Base-by-base conservation (phyloP, 176 grass and related monocot species). In the Eleusine indica region DNA sequence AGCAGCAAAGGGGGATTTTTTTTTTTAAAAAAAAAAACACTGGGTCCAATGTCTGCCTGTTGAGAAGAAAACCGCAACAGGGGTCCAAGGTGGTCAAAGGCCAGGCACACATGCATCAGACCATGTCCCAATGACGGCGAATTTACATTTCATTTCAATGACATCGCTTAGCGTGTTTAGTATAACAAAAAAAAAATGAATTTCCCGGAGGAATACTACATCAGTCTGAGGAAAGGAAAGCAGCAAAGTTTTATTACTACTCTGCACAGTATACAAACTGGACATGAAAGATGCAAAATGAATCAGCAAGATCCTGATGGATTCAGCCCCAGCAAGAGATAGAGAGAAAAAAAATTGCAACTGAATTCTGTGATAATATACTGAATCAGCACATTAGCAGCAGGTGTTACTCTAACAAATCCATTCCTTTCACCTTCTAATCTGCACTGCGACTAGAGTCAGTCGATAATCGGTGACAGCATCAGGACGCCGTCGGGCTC, bases 401-500 rank as follows among this genome's bases (percentile, higher is more conserved):
- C 49, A 54, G 13, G 8, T 22, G n/a, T 10, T 12, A 43, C 61
- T 56, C 21, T 81, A 69, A 9, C 11, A 39, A 80, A 80, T 80
- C 35, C 21, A 6, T 3, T 7, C 5, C 16, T 3, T 46, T 13
- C 61, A 37, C 21, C 46, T 2, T 29, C 21, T 12, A 68, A 52
- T 22, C 63, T 84, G 87, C 48, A 19, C 69, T 10, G 74, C 57
- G 70, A 17, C 70, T 3, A 16, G 52, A 73, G 51, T 1, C 22
- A 13, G 74, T 72, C 44, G 75, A 68, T 22, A 21, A 78, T n/a
- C 41, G 43, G 64, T 10, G 16, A 21, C 57, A 8, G 25, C 32
- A 54, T 89, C 74, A 90, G 3, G 80, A 70, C 16, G 51, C 49
- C 84, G 61, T 73, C 30, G 88, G 88, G 68, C 68, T 83, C n/a